Conservation (phyloP, 805 yeast genomes). For the Starmerella floricola region DNA sequence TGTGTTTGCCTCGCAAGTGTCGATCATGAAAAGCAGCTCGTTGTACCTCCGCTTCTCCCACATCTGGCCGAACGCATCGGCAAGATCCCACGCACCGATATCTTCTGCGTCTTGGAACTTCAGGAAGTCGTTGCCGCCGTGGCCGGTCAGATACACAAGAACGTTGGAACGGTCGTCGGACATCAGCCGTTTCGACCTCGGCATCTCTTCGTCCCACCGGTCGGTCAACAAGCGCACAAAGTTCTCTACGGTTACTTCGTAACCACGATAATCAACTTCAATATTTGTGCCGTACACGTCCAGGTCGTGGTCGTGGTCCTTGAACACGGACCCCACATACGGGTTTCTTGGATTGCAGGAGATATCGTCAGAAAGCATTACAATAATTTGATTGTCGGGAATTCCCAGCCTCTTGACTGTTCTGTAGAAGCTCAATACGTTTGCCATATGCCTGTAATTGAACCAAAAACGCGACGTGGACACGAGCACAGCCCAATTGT, state of each 20-base stretch:
- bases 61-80: slow-evolving; percentile 97
- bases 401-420: slow-evolving; percentile 93
- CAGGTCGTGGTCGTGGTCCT: slow-evolving; percentile 80
- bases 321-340: slow-evolving; percentile 91
- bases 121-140: slow-evolving; percentile 94
- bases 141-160: slow-evolving; percentile 92
- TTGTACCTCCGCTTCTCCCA: slow-evolving; percentile 88
- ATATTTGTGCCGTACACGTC: slow-evolving; percentile 90
- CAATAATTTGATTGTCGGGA: slow-evolving; percentile 92
- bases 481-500: slow-evolving; percentile 78
- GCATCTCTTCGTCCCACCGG: slow-evolving; percentile 90
- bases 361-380: slow-evolving; percentile 93
- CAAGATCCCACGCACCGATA: slow-evolving; percentile 86
- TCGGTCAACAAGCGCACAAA: slow-evolving; percentile 87
- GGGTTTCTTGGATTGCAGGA: slow-evolving; percentile 95
- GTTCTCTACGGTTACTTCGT: slow-evolving; percentile 95
- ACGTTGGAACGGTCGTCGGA: slow-evolving; percentile 93
- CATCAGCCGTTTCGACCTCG: slow-evolving; percentile 75
- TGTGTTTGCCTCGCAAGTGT: slow-evolving; percentile 97
- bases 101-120: slow-evolving; percentile 98
- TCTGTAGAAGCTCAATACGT: slow-evolving; percentile 83
- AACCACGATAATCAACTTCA: slow-evolving; percentile 94
- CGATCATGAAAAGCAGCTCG: slow-evolving; percentile 94
- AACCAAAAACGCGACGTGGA: slow-evolving; percentile 98
- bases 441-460: slow-evolving; percentile 95